phyloP scores from a whole-genome alignment of 106 monocot species.

The Ottelia alismoides region DNA sequence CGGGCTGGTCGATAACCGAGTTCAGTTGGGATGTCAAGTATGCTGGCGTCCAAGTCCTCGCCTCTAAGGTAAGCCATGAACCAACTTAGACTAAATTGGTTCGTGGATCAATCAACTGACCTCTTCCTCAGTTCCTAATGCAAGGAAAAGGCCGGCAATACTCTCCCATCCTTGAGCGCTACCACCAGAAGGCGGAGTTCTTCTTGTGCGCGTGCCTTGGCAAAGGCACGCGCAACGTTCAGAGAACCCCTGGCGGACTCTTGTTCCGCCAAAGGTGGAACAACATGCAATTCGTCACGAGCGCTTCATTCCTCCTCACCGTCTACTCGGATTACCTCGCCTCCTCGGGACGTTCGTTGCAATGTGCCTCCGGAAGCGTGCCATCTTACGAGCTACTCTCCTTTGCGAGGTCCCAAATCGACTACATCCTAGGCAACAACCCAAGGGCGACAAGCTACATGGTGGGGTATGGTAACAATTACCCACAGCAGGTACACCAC shows the following conservation, averaged over 20 bases:
- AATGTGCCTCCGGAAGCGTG: conserved; percentile 41
- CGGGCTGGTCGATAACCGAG: conserved; percentile 78
- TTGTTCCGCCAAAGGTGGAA: conserved; percentile 88
- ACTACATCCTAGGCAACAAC: conserved; percentile 87
- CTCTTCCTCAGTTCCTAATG: conserved; percentile 43
- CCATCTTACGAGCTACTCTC: conserved; percentile 43
- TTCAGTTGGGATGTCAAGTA: conserved; percentile 99
- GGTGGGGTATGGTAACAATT: conserved; percentile 83
- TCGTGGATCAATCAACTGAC: neutral
- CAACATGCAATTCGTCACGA: conserved; percentile 87
- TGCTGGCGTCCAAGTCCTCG: conserved; percentile 78
- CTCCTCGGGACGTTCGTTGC: conserved; percentile 22
- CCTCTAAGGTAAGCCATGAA: conserved; percentile 38
- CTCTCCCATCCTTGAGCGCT: conserved; percentile 32
- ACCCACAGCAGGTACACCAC: conserved; percentile 90
- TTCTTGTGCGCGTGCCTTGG: conserved; percentile 88
- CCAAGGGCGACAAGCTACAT: conserved; percentile 98
- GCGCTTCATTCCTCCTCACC: conserved; percentile 73
- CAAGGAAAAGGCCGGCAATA: conserved; percentile 56
- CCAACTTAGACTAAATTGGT: no score
- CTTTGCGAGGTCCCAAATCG: conserved; percentile 73
- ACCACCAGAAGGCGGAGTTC: conserved; percentile 67
- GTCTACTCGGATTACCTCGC: conserved; percentile 85
- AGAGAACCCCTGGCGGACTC: conserved; percentile 78
- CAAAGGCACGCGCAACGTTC: conserved; percentile 46